Percentiles rank a stretch among this genome's conserved stretches.
These are phyloP conservation scores for Juglanconis juglandina DNA, from an alignment of 2,329 filamentous ascomycete species.

Conservation along the genomic window DNA sequence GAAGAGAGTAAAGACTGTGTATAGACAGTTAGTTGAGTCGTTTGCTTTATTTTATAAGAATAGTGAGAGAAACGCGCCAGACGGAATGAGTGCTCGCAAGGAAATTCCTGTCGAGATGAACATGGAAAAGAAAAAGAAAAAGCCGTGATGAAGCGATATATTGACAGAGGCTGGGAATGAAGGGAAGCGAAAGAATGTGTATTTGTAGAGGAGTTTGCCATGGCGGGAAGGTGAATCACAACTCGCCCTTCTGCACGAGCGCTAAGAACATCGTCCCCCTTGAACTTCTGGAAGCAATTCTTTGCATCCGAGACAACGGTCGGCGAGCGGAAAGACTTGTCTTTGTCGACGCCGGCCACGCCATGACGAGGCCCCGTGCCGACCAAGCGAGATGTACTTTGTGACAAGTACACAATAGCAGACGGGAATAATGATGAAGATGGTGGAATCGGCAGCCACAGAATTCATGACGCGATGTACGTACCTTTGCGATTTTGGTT, in stretches of 20 bases:
- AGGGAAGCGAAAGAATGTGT: neutral
- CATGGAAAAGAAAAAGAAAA: neutral
- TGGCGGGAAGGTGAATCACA: constrained; percentile 9
- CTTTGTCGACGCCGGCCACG: neutral
- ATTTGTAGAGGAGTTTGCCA: neutral
- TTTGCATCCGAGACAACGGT: neutral
- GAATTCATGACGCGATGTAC: neutral
- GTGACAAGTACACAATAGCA: neutral
- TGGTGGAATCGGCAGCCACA: neutral
- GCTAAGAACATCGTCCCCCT: neutral
- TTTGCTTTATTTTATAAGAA: neutral
- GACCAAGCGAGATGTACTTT: neutral
- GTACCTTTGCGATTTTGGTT: neutral
- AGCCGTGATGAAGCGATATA: neutral
- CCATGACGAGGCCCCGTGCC: neutral
- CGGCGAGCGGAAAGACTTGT: neutral
- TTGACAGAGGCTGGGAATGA: neutral
- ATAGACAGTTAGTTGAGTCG: constrained; percentile 4
- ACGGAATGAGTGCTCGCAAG: neutral
- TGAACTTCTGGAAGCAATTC: constrained; percentile 1
- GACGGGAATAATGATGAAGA: neutral
- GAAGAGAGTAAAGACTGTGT: constrained; percentile 4
- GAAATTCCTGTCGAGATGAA: neutral
- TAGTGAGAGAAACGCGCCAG: neutral
- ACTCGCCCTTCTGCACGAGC: neutral